Percentiles rank a stretch among this genome's conserved stretches.
Conservation (phyloP, 2,329 filamentous ascomycete species). For the Thielaviopsis musarum region DNA sequence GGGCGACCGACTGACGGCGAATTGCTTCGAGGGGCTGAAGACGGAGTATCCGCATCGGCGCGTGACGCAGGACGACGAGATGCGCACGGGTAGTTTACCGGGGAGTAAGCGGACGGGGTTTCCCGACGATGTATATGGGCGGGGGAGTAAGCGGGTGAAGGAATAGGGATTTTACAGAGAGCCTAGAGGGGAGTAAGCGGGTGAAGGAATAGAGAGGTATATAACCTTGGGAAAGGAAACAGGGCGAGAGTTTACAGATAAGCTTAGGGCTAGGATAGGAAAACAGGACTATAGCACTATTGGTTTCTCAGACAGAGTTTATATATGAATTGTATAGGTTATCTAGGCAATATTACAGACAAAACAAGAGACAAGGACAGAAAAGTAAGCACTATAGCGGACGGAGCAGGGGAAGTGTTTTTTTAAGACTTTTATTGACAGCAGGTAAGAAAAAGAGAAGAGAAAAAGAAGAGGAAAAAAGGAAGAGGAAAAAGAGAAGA, state of each 20-base stretch:
- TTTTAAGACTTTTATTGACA: slow-evolving; percentile 3
- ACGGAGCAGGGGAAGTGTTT: background rate
- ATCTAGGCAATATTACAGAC: background rate
- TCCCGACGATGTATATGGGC: slow-evolving; percentile 59
- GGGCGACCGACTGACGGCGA: slow-evolving; percentile 54
- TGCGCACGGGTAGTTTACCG: slow-evolving; percentile 72
- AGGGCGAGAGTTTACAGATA: too few relatives aligned
- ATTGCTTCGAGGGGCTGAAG: slow-evolving; percentile 83
- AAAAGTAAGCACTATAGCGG: background rate
- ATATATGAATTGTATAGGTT: too few relatives aligned
- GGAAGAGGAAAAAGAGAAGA: background rate
- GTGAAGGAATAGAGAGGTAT: slow-evolving; percentile 2
- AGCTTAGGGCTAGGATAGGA: too few relatives aligned
- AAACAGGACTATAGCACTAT: too few relatives aligned
- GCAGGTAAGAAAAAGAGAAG: background rate
- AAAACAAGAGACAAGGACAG: too few relatives aligned
- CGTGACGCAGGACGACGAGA: slow-evolving; percentile 90
- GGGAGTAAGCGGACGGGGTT: slow-evolving; percentile 81
- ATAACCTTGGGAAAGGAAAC: too few relatives aligned
- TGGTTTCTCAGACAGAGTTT: too few relatives aligned
- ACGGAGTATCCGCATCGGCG: slow-evolving; percentile 78
- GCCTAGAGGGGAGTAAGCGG: too few relatives aligned
- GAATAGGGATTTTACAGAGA: too few relatives aligned
- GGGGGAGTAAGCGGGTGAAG: slow-evolving; percentile 45
- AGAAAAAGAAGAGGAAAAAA: background rate